Evolutionary conservation across 148 eudicot species (phyloP).

Genomic region (Heliosperma pusillum): DNA sequence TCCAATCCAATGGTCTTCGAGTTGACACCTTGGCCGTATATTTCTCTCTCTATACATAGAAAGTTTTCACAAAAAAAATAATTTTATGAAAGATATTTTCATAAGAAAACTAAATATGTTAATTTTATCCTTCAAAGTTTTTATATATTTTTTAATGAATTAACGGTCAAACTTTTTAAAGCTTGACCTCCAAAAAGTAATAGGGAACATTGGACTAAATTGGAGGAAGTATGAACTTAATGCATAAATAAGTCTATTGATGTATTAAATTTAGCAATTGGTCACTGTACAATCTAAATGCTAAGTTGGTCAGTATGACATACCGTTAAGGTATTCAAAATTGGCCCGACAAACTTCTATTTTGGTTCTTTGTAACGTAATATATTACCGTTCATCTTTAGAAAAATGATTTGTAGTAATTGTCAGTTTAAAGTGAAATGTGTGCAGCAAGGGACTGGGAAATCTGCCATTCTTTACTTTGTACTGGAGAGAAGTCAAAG

Average conservation of each 20-base stretch:
- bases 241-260: not conserved
- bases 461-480: conserved; percentile 72
- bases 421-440: conserved; percentile 54
- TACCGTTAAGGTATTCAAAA: not conserved
- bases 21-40: no score
- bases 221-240: not conserved
- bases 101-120: no score
- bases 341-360: no score
- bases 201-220: no score
- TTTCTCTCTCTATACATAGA: no score
- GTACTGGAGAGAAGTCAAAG: conserved; percentile 58
- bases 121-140: no score
- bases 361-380: not conserved
- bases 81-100: no score
- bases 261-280: not conserved
- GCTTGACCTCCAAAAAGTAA: no score
- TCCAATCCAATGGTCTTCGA: no score
- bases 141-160: no score
- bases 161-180: no score
- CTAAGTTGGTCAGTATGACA: not conserved
- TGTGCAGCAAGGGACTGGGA: conserved; percentile 92
- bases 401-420: conserved; percentile 14
- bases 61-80: no score
- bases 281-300: not conserved
- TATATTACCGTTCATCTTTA: not conserved